Base-by-base conservation (phyloP, 2,329 filamentous ascomycete genomes). In the Neocatenulostroma microsporum region DNA sequence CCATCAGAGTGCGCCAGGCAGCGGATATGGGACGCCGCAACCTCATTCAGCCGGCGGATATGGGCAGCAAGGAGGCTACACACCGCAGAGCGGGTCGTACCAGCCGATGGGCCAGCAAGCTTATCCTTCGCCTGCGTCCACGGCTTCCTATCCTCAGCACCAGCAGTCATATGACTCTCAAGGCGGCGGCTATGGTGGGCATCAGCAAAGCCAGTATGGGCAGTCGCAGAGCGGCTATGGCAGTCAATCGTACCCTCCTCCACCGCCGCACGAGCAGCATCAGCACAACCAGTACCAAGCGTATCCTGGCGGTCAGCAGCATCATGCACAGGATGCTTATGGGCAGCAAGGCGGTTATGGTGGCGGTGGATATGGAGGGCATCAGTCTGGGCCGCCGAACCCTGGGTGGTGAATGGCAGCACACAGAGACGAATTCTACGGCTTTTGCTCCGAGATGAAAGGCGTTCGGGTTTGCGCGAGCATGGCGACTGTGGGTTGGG, bases 391-490 rank as follows among this genome's bases (percentile, higher is more conserved):
- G 8, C 48, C 52, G 5, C 47, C 46, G 12, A 51, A 52, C 25
- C 49, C 54, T 13, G 46, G 46, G 14, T 57, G 55, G 53, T 47
- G n/a, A 47, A 47, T 54, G 37, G 30, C 25, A n/a, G n/a, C n/a
- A n/a, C n/a, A n/a, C n/a, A n/a, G n/a, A n/a, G n/a, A n/a, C n/a
- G n/a, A n/a, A n/a, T n/a, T n/a, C n/a, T n/a, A n/a, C n/a, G n/a
- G n/a, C n/a, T n/a, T n/a, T n/a, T n/a, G n/a, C n/a, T n/a, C n/a
- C n/a, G n/a, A n/a, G n/a, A n/a, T n/a, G n/a, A n/a, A n/a, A n/a
- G n/a, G n/a, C n/a, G n/a, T n/a, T n/a, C n/a, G n/a, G n/a, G n/a
- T n/a, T n/a, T n/a, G n/a, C n/a, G n/a, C n/a, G n/a, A n/a, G n/a
- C n/a, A n/a, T n/a, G n/a, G n/a, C n/a, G n/a, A n/a, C n/a, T n/a